Evolutionary conservation across 768 basidiomycete genomes (phyloP), one percentile per base, ranked within the genome.

Genomic region (Russula ochroleuca): DNA sequence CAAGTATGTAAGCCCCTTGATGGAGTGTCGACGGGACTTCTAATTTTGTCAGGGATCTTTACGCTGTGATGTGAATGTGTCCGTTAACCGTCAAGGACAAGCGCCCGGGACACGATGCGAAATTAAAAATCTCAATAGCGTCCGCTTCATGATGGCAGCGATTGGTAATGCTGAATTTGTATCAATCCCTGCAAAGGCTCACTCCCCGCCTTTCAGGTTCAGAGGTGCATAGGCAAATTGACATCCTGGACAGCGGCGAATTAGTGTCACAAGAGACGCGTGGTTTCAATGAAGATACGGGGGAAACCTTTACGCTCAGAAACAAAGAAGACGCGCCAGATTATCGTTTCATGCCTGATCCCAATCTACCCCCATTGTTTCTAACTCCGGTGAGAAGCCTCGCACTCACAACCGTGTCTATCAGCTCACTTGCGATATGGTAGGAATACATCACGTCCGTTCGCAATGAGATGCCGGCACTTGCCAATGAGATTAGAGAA

Each of bases 331-430:
- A 94, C 68, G 88, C 94, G 0, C 93, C 91, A 1, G 97, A 99
- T 73, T 99, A 98, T 73, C 83, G 91, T 19, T 98, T 98, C 76
- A 96, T 99, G 92, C 97, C 97, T 0, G 97, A 99, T 72, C 87
- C 93, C 0, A 98, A 98, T 72, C 76, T 98, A 1, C 93, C 94
- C 0, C 82, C 86, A 0, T 76, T 98, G 6, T 70, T 83, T 37
- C 70, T 90, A 8, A 80, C 80, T 61, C 72, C 82, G 63, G 86
- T 83, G 62, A 69, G 69, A 66, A 70, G 17, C 49, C 54, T 66
- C 38, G 2, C 61, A 49, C 51, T 38, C n/a, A 61, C 37, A 23
- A 23, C 41, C 38, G 64, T 25, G 40, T 10, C 25, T 5, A 28
- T 17, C 17, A 5, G 11, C 53, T 66, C 28, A 63, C 50, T 56